phyloP scores from a whole-genome alignment of 2,329 filamentous ascomycete species.

The Septoria petroselini region DNA sequence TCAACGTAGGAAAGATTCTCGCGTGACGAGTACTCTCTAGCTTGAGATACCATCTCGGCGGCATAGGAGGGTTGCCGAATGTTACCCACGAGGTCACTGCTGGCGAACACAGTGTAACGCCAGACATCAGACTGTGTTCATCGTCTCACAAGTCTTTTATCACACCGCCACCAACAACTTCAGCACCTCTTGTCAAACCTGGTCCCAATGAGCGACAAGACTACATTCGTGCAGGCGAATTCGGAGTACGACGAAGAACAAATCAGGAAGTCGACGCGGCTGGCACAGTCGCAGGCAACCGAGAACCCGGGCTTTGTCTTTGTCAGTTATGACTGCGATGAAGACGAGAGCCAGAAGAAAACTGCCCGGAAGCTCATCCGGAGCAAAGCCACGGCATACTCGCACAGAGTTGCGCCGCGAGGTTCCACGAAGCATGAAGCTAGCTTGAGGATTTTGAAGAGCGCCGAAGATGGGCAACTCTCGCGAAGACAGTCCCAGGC shows the following conservation, averaged over 20 bases:
- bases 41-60: too few relatives aligned
- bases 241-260: constrained; percentile 22
- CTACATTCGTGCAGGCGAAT: constrained; percentile 25
- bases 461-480: constrained; percentile 7
- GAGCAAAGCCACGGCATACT: constrained; percentile 24
- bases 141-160: too few relatives aligned
- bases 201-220: constrained; percentile 13
- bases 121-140: too few relatives aligned
- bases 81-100: too few relatives aligned
- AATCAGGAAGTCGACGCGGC: constrained; percentile 12
- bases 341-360: constrained; percentile 19
- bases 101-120: too few relatives aligned
- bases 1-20: too few relatives aligned
- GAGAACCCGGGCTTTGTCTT: constrained; percentile 23
- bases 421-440: constrained; percentile 18
- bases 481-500: constrained; percentile 4
- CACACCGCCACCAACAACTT: too few relatives aligned
- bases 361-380: constrained; percentile 21
- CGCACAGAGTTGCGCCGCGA: constrained; percentile 23
- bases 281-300: constrained; percentile 14
- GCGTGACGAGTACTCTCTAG: too few relatives aligned
- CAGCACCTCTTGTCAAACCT: too few relatives aligned
- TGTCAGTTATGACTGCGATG: constrained; percentile 19
- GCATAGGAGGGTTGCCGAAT: too few relatives aligned
- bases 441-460: constrained; percentile 11